phyloP scores from a whole-genome alignment of 176 grass and related monocot genomes.

The Secale cereale region DNA sequence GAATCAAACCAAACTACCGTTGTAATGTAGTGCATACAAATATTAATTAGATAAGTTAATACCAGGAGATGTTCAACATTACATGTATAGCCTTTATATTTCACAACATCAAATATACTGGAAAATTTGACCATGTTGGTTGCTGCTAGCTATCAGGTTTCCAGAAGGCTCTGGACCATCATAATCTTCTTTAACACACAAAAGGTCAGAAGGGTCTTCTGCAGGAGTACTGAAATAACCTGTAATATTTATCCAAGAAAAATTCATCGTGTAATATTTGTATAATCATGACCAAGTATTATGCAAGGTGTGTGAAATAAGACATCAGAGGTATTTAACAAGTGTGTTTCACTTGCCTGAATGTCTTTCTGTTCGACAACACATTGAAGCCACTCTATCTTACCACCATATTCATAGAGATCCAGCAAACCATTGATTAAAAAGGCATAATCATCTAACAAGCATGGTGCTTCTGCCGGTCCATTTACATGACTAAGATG shows the following conservation, averaged over 20 bases:
- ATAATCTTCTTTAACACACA: conserved; percentile 91
- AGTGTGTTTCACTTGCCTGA: conserved; percentile 53
- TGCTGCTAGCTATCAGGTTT: no score
- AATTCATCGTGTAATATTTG: conserved; percentile 62
- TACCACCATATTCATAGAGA: conserved; percentile 87
- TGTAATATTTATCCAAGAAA: conserved; percentile 78
- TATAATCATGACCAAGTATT: background rate
- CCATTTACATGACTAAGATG: conserved; percentile 84
- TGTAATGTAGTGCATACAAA: no score
- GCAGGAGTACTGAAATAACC: conserved; percentile 92
- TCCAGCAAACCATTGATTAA: conserved; percentile 80
- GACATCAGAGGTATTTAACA: background rate
- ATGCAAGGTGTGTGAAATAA: background rate
- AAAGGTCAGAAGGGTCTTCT: conserved; percentile 84
- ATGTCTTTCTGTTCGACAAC: conserved; percentile 69
- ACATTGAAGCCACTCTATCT: conserved; percentile 71
- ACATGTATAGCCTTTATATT: no score
- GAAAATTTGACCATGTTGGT: no score
- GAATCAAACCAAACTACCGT: no score
- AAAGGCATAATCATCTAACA: conserved; percentile 96
- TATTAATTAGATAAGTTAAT: no score
- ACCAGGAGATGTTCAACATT: no score
- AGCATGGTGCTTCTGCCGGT: conserved; percentile 88
- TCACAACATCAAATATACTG: no score
- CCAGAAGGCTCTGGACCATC: no score